Evolutionary conservation across 2,329 filamentous ascomycete species (phyloP), one percentile per base, ranked within the genome.

Genomic region (Boeremia lycopersici): DNA sequence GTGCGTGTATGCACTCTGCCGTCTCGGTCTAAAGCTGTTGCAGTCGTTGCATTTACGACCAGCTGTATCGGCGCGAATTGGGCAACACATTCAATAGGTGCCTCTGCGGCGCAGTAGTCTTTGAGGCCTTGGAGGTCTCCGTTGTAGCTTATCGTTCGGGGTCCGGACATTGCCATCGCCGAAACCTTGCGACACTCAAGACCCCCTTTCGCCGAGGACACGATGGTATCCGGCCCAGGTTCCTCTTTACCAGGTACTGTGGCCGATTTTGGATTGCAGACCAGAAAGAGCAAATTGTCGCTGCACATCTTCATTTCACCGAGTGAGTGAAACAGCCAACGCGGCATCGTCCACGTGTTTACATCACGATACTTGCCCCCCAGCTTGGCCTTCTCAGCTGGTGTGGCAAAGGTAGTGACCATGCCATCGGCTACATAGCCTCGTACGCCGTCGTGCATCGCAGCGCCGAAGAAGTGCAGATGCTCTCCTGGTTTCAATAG

Each of bases 1-100:
- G 64, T 63, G 13, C 50, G 60, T 4, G 70, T 72, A 42, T 64
- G 61, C 6, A 71, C 55, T 23, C 46, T 46, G 9, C 61, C 66
- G 8, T 41, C 11, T 2, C 23, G 26, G n/a, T 59, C 50, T 10
- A 73, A 35, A 1, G 59, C 59, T 5, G 63, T 67, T 33, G 59
- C 44, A 2, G 68, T 67, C 6, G 69, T 71, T 25, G 62, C 61
- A 31, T 68, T 69, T 3, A 55, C 26, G 2, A 50, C 46, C 7
- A 55, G 42, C 11, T 47, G 46, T 3, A 12, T 26, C 7, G 56
- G 59, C 4, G 28, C 4, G 29, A 63, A 62, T 11, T 38, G 19
- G 4, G 50, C 56, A 19, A 31, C 39, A 7, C 28, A 31, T 13
- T 13, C 15, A 6, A 12, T 15, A 6, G 28, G 28, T 7, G 10